A percentile compares a stretch with the other conserved stretches of the same genome.
Evolutionary conservation across 495 filamentous ascomycete species (phyloP).

Genomic region (Astrothelium macrocarpum): DNA sequence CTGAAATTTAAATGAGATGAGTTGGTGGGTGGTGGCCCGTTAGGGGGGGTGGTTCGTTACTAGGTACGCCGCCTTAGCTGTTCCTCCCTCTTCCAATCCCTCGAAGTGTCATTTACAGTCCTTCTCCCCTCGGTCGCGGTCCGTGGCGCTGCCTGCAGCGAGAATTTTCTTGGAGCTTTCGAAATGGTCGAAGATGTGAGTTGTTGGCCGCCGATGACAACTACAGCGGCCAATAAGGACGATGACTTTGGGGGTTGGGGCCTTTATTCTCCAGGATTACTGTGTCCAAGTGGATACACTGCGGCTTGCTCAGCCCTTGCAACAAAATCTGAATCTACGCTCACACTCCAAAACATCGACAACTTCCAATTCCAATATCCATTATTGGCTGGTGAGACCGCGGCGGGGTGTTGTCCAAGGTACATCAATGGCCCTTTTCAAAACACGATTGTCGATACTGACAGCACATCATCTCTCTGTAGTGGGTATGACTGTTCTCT

Average conservation of each 20-base stretch:
- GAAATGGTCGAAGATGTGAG: neutral
- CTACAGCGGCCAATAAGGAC: neutral
- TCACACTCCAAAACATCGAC: neutral
- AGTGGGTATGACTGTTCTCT: neutral
- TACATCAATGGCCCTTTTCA: neutral
- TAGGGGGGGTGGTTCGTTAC: no score
- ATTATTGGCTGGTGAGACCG: neutral
- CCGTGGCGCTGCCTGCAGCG: neutral
- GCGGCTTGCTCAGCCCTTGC: conserved; percentile 1
- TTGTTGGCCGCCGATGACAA: conserved; percentile 2
- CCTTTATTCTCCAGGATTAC: neutral
- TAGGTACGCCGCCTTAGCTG: neutral
- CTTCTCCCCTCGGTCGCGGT: neutral
- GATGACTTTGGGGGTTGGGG: neutral
- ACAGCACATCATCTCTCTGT: neutral
- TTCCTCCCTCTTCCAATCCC: neutral
- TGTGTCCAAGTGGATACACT: neutral
- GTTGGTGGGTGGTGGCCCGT: no score
- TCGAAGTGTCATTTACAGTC: neutral
- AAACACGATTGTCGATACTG: neutral
- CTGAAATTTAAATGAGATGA: no score
- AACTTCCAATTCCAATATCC: neutral
- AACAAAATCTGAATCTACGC: neutral
- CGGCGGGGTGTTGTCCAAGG: neutral
- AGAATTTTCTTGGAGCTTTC: neutral